Conservation (phyloP, 2,329 filamentous ascomycete genomes). For the Monosporascus sp. region DNA sequence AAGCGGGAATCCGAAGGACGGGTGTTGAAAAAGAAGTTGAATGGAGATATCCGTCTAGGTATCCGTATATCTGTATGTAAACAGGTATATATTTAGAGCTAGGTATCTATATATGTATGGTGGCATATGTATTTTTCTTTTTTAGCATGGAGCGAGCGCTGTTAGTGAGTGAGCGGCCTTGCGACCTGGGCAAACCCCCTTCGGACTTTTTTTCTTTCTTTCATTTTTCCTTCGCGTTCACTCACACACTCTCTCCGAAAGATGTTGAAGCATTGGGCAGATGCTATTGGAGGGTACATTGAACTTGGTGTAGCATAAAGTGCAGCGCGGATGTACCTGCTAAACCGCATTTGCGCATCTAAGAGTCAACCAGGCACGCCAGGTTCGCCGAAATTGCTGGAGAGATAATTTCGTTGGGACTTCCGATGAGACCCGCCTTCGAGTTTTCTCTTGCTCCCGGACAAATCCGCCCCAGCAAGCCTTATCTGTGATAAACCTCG, state of each 20-base stretch:
- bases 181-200: not conserved
- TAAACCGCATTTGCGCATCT: not conserved
- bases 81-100: no score
- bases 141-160: not conserved
- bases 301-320: not conserved
- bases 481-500: no score
- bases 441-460: no score
- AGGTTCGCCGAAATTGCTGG: not conserved
- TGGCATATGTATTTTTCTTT: not conserved
- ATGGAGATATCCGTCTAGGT: no score
- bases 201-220: not conserved
- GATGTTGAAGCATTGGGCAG: not conserved
- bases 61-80: no score
- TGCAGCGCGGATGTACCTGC: not conserved
- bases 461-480: no score
- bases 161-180: not conserved
- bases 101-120: no score
- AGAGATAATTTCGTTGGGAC: not conserved
- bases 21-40: not conserved
- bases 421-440: not conserved
- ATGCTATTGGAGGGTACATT: not conserved
- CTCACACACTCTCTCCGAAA: not conserved
- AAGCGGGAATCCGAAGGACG: not conserved
- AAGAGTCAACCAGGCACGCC: not conserved
- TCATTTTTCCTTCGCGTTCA: not conserved